Evolutionary conservation across 805 yeast species (phyloP).

Genomic region (Starmerella riodocensis): DNA sequence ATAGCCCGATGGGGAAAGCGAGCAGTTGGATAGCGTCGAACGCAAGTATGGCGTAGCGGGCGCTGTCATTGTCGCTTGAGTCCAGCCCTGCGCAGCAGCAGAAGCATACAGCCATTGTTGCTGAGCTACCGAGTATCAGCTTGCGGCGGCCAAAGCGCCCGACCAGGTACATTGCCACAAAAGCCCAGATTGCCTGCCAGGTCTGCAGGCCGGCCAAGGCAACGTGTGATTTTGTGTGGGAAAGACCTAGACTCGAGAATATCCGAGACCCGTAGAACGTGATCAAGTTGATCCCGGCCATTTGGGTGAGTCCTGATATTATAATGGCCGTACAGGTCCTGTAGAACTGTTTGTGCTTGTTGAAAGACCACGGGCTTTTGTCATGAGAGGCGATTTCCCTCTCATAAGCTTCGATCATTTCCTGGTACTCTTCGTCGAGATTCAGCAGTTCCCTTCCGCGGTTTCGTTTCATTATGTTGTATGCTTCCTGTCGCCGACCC

Average conservation of each 20-base stretch:
- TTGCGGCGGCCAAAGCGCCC: constrained; percentile 41
- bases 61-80: constrained; percentile 25
- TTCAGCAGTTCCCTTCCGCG: constrained; percentile 9
- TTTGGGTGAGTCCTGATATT: constrained; percentile 20
- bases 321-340: constrained; percentile 34
- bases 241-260: constrained; percentile 32
- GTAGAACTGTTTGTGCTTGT: constrained; percentile 30
- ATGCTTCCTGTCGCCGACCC: constrained; percentile 22
- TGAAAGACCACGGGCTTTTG: constrained; percentile 11
- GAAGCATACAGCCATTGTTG: constrained; percentile 17
- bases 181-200: constrained; percentile 30
- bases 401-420: constrained; percentile 12
- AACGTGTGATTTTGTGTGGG: constrained; percentile 31
- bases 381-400: constrained; percentile 10
- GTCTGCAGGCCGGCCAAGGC: constrained; percentile 35
- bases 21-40: constrained; percentile 36
- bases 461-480: constrained; percentile 14
- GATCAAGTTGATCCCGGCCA: constrained; percentile 43
- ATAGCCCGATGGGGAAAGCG: constrained; percentile 38
- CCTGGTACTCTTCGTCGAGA: constrained; percentile 15
- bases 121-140: constrained; percentile 35
- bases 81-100: constrained; percentile 25
- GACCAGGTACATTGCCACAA: constrained; percentile 41
- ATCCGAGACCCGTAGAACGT: constrained; percentile 47
- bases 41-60: constrained; percentile 32